Conservation (phyloP, 2,329 filamentous ascomycete species). For the Botryotinia globosa region DNA sequence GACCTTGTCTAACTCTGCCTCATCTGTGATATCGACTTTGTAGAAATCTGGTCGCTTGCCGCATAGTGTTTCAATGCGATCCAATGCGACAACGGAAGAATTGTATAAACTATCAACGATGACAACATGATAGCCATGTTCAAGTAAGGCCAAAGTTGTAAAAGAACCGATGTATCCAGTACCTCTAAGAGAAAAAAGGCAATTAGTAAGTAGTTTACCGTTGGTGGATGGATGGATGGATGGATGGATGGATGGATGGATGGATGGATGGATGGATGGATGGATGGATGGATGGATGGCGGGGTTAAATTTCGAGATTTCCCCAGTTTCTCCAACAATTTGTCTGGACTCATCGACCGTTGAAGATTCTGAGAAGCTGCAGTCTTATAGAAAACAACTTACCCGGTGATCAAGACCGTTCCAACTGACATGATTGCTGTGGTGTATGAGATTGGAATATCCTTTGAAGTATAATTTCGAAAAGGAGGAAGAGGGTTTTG, state of each 20-base stretch:
- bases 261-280: too few species aligned
- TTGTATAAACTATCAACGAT: conserved; percentile 98
- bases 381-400: conserved; percentile 42
- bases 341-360: background rate
- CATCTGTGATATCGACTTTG: conserved; percentile 84
- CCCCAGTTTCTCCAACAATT: conserved; percentile 12
- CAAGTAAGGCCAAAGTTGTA: conserved; percentile 85
- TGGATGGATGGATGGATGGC: background rate
- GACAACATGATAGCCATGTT: conserved; percentile 94
- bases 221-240: background rate
- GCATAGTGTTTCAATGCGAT: conserved; percentile 90
- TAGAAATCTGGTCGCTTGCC: conserved; percentile 85
- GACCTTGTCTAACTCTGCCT: conserved; percentile 77
- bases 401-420: conserved; percentile 92
- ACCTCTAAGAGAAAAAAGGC: conserved; percentile 54
- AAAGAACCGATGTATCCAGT: conserved; percentile 99
- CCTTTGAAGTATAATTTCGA: background rate
- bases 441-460: conserved; percentile 4
- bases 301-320: conserved; percentile 19
- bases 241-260: too few species aligned
- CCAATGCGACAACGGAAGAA: conserved; percentile 84
- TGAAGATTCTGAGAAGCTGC: background rate
- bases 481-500: background rate
- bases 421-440: conserved; percentile 66
- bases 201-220: conserved; percentile 21